Base-by-base conservation (phyloP, 2,329 filamentous ascomycete genomes). In the Talaromyces islandicus region DNA sequence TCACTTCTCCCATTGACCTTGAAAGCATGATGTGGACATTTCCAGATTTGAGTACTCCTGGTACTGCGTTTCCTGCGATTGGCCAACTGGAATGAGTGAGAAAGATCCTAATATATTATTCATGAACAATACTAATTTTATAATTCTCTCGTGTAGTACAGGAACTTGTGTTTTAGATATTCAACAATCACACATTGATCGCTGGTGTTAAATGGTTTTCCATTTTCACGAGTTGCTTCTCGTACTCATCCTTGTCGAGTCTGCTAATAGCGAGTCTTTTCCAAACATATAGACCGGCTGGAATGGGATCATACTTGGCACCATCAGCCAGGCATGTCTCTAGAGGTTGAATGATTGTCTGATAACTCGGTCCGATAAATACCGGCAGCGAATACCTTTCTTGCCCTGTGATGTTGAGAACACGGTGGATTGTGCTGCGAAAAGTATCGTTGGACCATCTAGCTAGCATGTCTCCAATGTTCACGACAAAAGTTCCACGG, bases 381-480 rank as follows among this genome's bases (percentile, higher is more conserved):
- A 60, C 43, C 7, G 58, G 58, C 19, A 60, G 24, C 1, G 58
- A 60, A 41, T 56, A 60, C 14, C 58, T 43, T 52, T 60, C 58
- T 32, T 30, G 58, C 17, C 53, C 53, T 24, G 58, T 60, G 43
- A 60, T 56, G 27, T 60, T 60, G 4, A 60, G 35, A 4, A 60
- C 59, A 27, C 59, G 59, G 25, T 60, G 59, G 7, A 60, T 54
- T 21, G 59, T 60, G 27, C 54, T 57, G 30, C 55, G 54, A 35
- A 60, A 57, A 11, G 46, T 57, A 73, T 35, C 70, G 64, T 71
- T 71, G 69, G 69, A 74, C 71, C 56, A 73, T 56, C 30, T 61
- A 41, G 38, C 63, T 58, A 10, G 27, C 32, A 46, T 43, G 46
- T 59, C 57, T 5, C 63, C 64, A 14, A 66, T 60, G 25, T 66